Evolutionary conservation across 169 alveolate genomes (phyloP).

Genomic region (Plasmodium chabaudi): DNA sequence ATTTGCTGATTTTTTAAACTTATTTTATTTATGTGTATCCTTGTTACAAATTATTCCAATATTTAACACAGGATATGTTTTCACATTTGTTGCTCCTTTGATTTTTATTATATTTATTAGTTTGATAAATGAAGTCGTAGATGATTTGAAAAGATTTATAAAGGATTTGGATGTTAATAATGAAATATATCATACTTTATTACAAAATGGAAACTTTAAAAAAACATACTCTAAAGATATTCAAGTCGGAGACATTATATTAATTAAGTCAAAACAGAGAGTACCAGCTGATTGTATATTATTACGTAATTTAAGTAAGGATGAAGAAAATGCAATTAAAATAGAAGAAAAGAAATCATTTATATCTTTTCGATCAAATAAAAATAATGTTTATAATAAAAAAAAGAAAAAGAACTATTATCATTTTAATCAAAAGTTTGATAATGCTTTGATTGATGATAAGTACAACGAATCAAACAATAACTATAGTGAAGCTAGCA

Average conservation of each 20-base stretch:
- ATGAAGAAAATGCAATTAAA: slow-evolving; percentile 74
- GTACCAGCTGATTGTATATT: slow-evolving; percentile 98
- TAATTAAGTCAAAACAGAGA: slow-evolving; percentile 92
- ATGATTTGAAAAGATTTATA: slow-evolving; percentile 91
- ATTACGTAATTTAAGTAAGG: slow-evolving; percentile 88
- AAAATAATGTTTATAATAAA: slow-evolving; percentile 54
- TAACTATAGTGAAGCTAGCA: slow-evolving; percentile 63
- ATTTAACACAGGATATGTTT: slow-evolving; percentile 95
- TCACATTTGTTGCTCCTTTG: slow-evolving; percentile 97
- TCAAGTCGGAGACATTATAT: slow-evolving; percentile 94
- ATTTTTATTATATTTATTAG: slow-evolving; percentile 93
- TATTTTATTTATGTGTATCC: slow-evolving; percentile 94
- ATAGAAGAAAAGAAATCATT: slow-evolving; percentile 43
- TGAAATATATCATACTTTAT: slow-evolving; percentile 84
- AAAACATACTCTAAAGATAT: slow-evolving; percentile 89
- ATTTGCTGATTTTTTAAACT: slow-evolving; percentile 94
- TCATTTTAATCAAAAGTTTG: slow-evolving; percentile 67
- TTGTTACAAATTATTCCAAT: slow-evolving; percentile 93
- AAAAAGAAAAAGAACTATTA: slow-evolving; percentile 35
- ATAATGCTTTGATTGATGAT: slow-evolving; percentile 62
- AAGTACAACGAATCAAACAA: slow-evolving; percentile 56
- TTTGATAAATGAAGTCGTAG: slow-evolving; percentile 95
- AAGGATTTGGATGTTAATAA: slow-evolving; percentile 88
- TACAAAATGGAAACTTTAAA: slow-evolving; percentile 83
- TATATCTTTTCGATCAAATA: slow-evolving; percentile 18